Conservation (phyloP, 495 filamentous ascomycete genomes). For the Immersiella caudata region DNA sequence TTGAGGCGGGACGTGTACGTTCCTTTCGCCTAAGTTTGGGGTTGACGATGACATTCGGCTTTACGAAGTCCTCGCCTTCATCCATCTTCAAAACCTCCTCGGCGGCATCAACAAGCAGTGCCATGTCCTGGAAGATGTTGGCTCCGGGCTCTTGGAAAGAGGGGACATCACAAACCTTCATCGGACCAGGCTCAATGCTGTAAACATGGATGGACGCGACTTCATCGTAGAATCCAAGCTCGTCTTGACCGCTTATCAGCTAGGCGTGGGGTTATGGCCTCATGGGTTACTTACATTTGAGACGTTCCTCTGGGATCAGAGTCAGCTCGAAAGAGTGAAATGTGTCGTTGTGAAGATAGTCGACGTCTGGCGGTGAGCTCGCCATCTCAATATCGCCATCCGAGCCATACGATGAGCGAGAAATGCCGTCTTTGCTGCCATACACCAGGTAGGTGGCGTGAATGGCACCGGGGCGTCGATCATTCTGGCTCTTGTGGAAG, state of each 20-base stretch:
- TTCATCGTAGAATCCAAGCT: constrained; percentile 66
- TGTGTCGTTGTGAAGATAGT: constrained; percentile 45
- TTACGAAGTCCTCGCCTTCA: constrained; percentile 22
- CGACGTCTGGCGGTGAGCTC: constrained; percentile 65
- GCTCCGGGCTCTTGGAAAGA: neutral
- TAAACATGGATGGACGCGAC: constrained; percentile 84
- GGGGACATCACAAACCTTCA: constrained; percentile 55
- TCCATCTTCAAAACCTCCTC: constrained; percentile 56
- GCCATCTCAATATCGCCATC: constrained; percentile 76
- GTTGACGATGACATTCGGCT: constrained; percentile 39
- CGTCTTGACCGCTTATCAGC: constrained; percentile 50
- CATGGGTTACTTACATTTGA: constrained; percentile 61
- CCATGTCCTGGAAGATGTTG: constrained; percentile 58
- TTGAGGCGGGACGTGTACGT: constrained; percentile 26
- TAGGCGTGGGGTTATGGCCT: neutral
- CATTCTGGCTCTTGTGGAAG: constrained; percentile 79
- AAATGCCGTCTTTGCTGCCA: constrained; percentile 52
- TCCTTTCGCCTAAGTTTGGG: constrained; percentile 45
- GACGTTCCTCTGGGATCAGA: constrained; percentile 77
- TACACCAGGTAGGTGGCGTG: constrained; percentile 88
- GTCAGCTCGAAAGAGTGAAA: constrained; percentile 60
- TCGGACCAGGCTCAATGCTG: constrained; percentile 70
- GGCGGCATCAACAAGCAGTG: constrained; percentile 72
- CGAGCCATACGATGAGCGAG: constrained; percentile 44
- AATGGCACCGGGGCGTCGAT: constrained; percentile 69